phyloP scores from a whole-genome alignment of 176 grass and related monocot species.

The Cymbopogon citratus region DNA sequence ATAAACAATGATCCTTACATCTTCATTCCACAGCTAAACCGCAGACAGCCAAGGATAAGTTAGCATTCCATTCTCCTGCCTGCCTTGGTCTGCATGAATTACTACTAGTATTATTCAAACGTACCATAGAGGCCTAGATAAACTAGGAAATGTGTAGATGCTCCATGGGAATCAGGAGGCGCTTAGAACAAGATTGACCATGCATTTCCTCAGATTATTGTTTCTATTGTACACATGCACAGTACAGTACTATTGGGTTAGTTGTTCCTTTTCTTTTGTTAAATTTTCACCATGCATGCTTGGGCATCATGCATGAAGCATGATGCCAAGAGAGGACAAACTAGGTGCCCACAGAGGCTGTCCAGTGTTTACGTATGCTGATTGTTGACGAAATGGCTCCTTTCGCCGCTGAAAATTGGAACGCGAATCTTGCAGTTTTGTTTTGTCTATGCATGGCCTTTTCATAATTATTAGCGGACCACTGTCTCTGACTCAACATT shows the following conservation, averaged over 20 bases:
- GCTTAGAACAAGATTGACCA: constrained; percentile 28
- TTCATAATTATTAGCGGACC: constrained; percentile 1
- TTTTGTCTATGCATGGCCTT: constrained; percentile 2
- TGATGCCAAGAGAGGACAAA: background rate
- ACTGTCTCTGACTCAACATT: constrained; percentile 8
- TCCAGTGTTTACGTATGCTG: background rate
- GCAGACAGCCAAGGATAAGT: background rate
- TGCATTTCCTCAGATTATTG: background rate
- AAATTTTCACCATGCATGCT: background rate
- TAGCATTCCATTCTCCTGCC: background rate
- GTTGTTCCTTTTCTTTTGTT: background rate
- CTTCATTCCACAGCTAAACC: constrained; percentile 6
- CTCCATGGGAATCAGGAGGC: constrained; percentile 27
- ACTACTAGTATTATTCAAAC: background rate
- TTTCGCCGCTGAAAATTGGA: background rate
- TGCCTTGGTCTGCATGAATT: background rate
- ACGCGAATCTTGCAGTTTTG: constrained; percentile 26
- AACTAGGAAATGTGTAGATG: constrained; percentile 12
- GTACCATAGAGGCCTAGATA: background rate
- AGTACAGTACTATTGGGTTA: background rate
- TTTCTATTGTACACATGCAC: background rate
- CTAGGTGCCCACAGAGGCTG: background rate
- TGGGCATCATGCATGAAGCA: background rate
- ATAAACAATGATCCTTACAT: constrained; percentile 12
- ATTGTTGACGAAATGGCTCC: background rate